These are phyloP conservation scores for Lophiotrema nucula DNA, from an alignment of 495 filamentous ascomycete species.

Conservation along the genomic window DNA sequence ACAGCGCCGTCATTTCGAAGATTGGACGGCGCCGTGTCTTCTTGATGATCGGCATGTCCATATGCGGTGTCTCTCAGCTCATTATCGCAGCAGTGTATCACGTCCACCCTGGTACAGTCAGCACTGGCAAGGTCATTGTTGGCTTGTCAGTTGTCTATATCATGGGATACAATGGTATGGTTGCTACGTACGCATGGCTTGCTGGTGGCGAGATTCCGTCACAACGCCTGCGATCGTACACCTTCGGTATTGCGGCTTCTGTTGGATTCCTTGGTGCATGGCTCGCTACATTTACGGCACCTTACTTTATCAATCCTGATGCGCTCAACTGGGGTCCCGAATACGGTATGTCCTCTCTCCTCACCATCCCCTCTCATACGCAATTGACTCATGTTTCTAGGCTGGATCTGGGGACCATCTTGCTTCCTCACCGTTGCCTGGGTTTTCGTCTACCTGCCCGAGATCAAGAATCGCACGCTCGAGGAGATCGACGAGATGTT, in stretches of 20 bases:
- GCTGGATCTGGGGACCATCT: conserved; percentile 53
- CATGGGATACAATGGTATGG: conserved; percentile 54
- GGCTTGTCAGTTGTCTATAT: conserved; percentile 57
- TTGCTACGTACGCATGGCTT: conserved; percentile 61
- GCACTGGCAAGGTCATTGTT: conserved; percentile 49
- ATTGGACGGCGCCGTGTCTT: conserved; percentile 56
- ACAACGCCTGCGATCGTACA: conserved; percentile 55
- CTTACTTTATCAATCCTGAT: conserved; percentile 62
- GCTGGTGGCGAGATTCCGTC: conserved; percentile 59
- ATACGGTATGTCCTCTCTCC: conserved; percentile 39
- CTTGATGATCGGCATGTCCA: conserved; percentile 49
- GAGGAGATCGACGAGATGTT: conserved; percentile 60
- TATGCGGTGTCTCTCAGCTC: conserved; percentile 56
- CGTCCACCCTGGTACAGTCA: conserved; percentile 45
- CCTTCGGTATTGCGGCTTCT: conserved; percentile 56
- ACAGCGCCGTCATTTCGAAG: conserved; percentile 53
- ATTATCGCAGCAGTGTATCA: conserved; percentile 57
- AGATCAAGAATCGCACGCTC: conserved; percentile 53
- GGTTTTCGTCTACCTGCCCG: conserved; percentile 54
- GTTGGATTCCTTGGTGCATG: conserved; percentile 55
- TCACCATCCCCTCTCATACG: background rate
- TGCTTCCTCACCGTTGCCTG: conserved; percentile 46
- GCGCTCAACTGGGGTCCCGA: conserved; percentile 57
- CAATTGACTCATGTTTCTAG: background rate
- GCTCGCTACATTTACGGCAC: conserved; percentile 58